Evolutionary conservation across 1,284 basidiomycete genomes (phyloP), one percentile per base, ranked within the genome.

Genomic region (Ceratobasidium sp.): DNA sequence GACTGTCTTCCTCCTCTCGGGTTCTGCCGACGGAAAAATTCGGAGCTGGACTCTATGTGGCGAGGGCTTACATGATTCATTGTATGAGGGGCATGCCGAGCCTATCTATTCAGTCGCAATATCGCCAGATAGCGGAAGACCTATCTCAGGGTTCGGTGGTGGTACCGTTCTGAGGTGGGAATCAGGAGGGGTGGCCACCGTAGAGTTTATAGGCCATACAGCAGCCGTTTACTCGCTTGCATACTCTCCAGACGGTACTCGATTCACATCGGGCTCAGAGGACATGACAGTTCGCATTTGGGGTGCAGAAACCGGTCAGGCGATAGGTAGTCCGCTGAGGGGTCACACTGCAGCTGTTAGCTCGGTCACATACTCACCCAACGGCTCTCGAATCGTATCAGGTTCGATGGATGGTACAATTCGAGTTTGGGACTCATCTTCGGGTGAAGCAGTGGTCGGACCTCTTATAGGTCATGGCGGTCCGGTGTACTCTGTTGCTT

Each of bases 351-450:
- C 26, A 10, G n/a, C 26, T 13, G 15, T 69, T 18, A 4, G 20
- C 23, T 49, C 66, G n/a, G 46, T 69, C 7, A 26, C 46, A 69
- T 69, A 42, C 40, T 69, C 46, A 44, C 66, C 44, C n/a, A n/a
- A 53, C 20, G 20, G 51, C 20, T 7, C 18, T n/a, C 18, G 51
- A 20, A n/a, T 53, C 20, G 20, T 53, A 18, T 53, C 51, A 18
- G 51, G 51, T 7, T 53, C 51, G 20, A 20, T 20, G 20, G 51
- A 53, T 20, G 20, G 20, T 7, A 53, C 51, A 13, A 53, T 53
- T 53, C 20, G 51, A 7, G n/a, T 69, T n/a, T 53, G 51, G 51
- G 51, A 53, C 20, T 13, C 51, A 20, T 6, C 13, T 7, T 18
- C 51, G 18, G 49, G 66, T 15, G 33, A 49, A 15, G 6, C 26